Percentiles rank a stretch among this genome's conserved stretches.
These are phyloP conservation scores for Acacia pycnantha DNA, from an alignment of 331 rosid genomes.

Conservation along the genomic window DNA sequence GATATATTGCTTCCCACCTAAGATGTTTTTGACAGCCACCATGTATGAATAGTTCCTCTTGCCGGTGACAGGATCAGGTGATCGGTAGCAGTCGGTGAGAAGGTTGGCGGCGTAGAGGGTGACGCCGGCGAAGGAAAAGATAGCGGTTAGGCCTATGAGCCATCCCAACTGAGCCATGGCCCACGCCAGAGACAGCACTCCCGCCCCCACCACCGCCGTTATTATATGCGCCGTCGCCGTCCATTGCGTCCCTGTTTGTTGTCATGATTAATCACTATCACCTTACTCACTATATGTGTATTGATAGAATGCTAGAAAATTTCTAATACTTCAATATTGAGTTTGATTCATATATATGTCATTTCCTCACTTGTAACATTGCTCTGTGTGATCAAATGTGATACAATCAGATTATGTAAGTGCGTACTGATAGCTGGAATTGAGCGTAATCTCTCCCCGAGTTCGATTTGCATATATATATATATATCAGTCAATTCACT, in stretches of 20 bases:
- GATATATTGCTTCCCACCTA: constrained; percentile 28
- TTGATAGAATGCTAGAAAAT: background rate
- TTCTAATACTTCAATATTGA: background rate
- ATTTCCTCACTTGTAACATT: background rate
- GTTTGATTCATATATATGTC: background rate
- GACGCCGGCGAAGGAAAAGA: constrained; percentile 38
- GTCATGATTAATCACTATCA: background rate
- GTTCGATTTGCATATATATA: background rate
- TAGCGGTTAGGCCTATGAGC: constrained; percentile 32
- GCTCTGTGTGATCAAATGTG: background rate
- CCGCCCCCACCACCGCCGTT: constrained; percentile 57
- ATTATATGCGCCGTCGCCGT: constrained; percentile 58
- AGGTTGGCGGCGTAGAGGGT: constrained; percentile 48
- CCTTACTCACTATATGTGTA: too few species aligned
- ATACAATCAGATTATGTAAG: background rate
- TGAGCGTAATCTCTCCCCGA: background rate
- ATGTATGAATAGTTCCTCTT: constrained; percentile 54
- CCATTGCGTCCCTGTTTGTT: constrained; percentile 49
- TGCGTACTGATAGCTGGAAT: background rate
- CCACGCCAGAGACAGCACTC: constrained; percentile 65
- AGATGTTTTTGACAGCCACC: constrained; percentile 50
- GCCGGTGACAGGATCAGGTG: constrained; percentile 39
- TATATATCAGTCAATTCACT: background rate
- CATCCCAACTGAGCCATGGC: constrained; percentile 64
- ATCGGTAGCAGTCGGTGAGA: constrained; percentile 63